Conservation (phyloP, 495 filamentous ascomycete genomes). For the Jackrogersella multiformis region DNA sequence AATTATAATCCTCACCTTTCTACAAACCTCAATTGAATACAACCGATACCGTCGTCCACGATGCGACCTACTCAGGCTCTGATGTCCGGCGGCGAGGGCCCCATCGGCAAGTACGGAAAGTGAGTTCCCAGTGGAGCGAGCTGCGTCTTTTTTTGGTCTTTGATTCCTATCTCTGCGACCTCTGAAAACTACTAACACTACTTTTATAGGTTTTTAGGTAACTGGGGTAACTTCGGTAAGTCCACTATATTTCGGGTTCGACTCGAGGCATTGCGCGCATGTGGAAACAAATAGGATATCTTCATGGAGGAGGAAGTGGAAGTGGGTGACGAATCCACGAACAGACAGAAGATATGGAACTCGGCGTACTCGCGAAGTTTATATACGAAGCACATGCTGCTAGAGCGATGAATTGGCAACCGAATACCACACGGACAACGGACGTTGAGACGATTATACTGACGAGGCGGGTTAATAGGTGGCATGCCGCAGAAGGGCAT, state of each 20-base stretch:
- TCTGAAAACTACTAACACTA: constrained; percentile 48
- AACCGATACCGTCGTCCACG: constrained; percentile 51
- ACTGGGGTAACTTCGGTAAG: constrained; percentile 88
- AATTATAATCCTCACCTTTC: constrained; percentile 40
- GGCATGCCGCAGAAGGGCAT: constrained; percentile 66
- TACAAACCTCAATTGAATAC: constrained; percentile 44
- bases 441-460: constrained; percentile 44
- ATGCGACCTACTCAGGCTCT: constrained; percentile 69
- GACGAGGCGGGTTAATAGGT: constrained; percentile 45
- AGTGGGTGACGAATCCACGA: not conserved
- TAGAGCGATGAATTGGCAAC: not conserved
- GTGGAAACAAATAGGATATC: not conserved
- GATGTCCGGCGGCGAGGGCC: constrained; percentile 61
- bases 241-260: constrained; percentile 36
- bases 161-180: constrained; percentile 6
- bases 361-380: too few relatives aligned
- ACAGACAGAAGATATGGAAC: not conserved
- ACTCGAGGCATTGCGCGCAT: not conserved
- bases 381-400: not conserved
- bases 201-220: constrained; percentile 78
- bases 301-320: not conserved
- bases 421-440: constrained; percentile 31
- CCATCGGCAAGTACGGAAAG: constrained; percentile 73
- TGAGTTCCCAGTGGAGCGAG: constrained; percentile 60
- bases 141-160: constrained; percentile 39